These are phyloP conservation scores for Lentinus brumalis DNA, from an alignment of 768 basidiomycete species.

Conservation along the genomic window DNA sequence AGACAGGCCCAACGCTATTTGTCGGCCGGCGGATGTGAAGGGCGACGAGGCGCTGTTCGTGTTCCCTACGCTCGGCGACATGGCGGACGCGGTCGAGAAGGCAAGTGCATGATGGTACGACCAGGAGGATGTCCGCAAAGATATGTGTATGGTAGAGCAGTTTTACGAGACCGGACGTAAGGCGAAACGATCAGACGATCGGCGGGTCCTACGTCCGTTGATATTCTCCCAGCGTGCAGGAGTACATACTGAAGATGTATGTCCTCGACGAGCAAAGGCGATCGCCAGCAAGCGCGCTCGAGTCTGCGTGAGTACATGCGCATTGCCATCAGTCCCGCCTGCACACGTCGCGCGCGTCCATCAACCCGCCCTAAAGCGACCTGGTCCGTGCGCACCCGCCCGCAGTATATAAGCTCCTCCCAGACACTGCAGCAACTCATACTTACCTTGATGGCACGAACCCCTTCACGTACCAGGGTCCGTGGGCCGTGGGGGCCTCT, in stretches of 20 bases:
- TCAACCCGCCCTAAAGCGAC: slow-evolving; percentile 5
- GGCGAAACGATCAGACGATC: no score
- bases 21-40: slow-evolving; percentile 40
- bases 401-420: slow-evolving; percentile 4
- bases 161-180: no score
- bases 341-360: not conserved
- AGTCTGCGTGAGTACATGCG: not conserved
- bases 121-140: not conserved
- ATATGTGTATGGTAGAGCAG: not conserved
- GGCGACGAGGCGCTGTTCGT: slow-evolving; percentile 29
- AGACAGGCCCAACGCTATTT: slow-evolving; percentile 46
- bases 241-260: no score
- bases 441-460: slow-evolving; percentile 27
- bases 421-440: slow-evolving; percentile 10
- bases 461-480: slow-evolving; percentile 23
- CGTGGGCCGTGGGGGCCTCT: slow-evolving; percentile 22
- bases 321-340: not conserved
- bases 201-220: no score
- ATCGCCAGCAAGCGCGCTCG: no score
- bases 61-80: slow-evolving; percentile 59
- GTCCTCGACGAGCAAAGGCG: no score
- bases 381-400: slow-evolving; percentile 20
- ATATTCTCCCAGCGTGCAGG: not conserved
- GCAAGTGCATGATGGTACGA: slow-evolving; percentile 19
- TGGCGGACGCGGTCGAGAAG: slow-evolving; percentile 60